These are phyloP conservation scores for Neckera pumila DNA, from an alignment of 225 moss, liverwort and hornwort genomes.

Conservation along the genomic window DNA sequence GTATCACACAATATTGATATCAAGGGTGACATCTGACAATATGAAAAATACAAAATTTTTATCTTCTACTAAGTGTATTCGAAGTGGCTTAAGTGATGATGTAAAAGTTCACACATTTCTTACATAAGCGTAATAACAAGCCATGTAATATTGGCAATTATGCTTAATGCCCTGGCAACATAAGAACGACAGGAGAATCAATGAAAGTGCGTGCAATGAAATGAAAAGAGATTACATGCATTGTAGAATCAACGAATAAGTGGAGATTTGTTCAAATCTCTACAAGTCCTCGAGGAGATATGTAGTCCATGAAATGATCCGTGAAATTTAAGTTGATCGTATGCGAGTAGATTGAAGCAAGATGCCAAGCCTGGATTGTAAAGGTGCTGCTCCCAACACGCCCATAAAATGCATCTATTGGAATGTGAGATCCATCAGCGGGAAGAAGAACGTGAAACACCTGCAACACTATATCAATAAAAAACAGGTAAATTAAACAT, in stretches of 20 bases:
- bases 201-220: background rate
- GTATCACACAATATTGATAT: background rate
- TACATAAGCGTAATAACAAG: background rate
- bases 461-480: conserved; percentile 29
- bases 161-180: background rate
- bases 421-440: conserved; percentile 51
- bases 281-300: background rate
- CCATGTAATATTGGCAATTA: background rate
- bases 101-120: background rate
- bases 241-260: background rate
- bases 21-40: background rate
- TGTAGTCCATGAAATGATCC: background rate
- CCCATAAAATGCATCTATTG: conserved; percentile 39
- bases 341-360: background rate
- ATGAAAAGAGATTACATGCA: background rate
- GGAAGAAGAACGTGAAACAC: conserved; percentile 38
- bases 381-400: background rate
- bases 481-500: conserved; percentile 15
- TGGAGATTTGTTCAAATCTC: background rate
- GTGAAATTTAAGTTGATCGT: background rate
- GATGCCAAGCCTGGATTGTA: conserved; percentile 15
- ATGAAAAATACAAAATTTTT: background rate
- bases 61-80: too few species aligned
- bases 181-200: background rate
- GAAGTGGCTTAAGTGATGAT: background rate